Base-by-base conservation (phyloP, 164 flowering plant genomes). In the Vitis rupestris region DNA sequence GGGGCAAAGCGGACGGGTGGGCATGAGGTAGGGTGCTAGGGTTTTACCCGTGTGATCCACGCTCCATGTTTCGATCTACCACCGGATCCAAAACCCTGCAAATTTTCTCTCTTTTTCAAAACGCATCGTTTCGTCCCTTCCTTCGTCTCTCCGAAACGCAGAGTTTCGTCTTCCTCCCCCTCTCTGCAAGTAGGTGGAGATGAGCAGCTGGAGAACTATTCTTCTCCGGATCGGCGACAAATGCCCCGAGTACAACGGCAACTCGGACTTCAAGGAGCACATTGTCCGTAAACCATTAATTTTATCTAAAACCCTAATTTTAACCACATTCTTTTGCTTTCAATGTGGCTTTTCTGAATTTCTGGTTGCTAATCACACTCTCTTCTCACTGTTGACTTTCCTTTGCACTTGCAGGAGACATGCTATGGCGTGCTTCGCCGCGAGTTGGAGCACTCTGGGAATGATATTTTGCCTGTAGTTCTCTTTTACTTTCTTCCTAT, bases 211-310 rank as follows among this genome's bases (percentile, higher is more conserved):
- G 98, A 78, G 81, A 69, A 75, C 69, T 50, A 84, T 90, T 50
- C 82, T 95, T 65, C 85, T 95, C 1, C 88, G 98, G 64, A 84
- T 96, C 72, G 98, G 99, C 61, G 99, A 96, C 74, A 91, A 89
- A 61, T 88, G 86, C 76, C 76, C 93, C 13, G 99, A 96, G 59
- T 96, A 93, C 37, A 90, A 88, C 59, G 76, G 87, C 52, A 79
- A 50, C 69, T 65, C 81, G 60, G 98, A 96, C 70, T 84, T 78
- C 85, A 93, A 90, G 76, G 99, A 96, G 59, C 99, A 93, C 83
- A 89, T 93, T 69, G 99, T 93, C 4, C 76, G 88, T 74, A 53
- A 63, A 37, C 9, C 50, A 49, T 54, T 63, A 31, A 16, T 63
- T 67, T 30, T 63, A 30, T 69, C 62, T 64, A 3, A 23, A 27